Evolutionary conservation across 2,329 filamentous ascomycete genomes (phyloP).

Genomic region (Calonectria multiphialidica): DNA sequence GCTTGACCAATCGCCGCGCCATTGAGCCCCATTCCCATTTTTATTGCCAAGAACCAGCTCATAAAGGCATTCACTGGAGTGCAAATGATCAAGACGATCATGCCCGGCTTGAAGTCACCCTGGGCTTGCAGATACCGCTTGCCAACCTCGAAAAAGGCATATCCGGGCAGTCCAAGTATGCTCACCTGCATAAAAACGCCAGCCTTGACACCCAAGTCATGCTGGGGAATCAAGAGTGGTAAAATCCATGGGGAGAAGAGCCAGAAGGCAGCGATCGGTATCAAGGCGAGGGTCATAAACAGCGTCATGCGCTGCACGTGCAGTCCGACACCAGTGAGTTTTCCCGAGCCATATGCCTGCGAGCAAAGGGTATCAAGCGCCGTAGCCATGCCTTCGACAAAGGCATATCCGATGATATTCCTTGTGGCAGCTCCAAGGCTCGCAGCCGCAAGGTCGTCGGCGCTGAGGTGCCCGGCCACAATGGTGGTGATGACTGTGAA

Average conservation of each 20-base stretch:
- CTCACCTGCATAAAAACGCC: conserved; percentile 63
- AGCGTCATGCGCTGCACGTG: conserved; percentile 66
- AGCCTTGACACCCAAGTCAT: conserved; percentile 60
- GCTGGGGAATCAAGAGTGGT: conserved; percentile 59
- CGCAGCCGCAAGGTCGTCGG: conserved; percentile 64
- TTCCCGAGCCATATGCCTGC: conserved; percentile 50
- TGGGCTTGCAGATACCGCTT: conserved; percentile 68
- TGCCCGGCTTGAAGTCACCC: conserved; percentile 62
- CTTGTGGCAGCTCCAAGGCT: conserved; percentile 66
- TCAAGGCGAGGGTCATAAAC: conserved; percentile 58
- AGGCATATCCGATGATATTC: conserved; percentile 64
- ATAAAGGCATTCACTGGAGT: conserved; percentile 62
- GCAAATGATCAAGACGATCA: conserved; percentile 60
- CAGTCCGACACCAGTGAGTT: conserved; percentile 61
- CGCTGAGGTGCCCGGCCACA: conserved; percentile 64
- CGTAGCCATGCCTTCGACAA: conserved; percentile 46
- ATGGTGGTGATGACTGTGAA: conserved; percentile 64
- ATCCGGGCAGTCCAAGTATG: conserved; percentile 63
- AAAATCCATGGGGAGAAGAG: conserved; percentile 60
- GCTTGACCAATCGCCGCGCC: conserved; percentile 64
- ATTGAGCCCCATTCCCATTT: conserved; percentile 57
- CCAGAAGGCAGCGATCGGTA: conserved; percentile 64
- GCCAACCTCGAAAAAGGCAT: conserved; percentile 64
- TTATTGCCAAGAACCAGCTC: conserved; percentile 62
- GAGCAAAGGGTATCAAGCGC: conserved; percentile 42